These are phyloP conservation scores for Anisodus acutangulus DNA, from an alignment of 257 asterid species.

Conservation along the genomic window DNA sequence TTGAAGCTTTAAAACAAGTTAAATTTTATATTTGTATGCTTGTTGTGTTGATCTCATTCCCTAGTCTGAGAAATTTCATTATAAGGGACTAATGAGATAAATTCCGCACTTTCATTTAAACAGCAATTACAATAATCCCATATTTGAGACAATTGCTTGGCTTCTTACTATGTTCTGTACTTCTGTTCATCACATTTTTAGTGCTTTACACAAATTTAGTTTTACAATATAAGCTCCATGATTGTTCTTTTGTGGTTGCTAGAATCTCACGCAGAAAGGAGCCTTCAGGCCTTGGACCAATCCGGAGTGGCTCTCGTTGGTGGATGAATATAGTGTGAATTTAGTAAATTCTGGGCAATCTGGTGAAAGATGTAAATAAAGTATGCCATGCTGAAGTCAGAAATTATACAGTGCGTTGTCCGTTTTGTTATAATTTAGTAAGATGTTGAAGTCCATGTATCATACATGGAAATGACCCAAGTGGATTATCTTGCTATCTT, in stretches of 20 bases:
- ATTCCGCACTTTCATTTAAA: neutral
- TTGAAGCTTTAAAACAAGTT: neutral
- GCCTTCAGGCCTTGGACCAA: conserved; percentile 30
- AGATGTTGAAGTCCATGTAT: neutral
- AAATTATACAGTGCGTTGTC: neutral
- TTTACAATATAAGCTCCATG: neutral
- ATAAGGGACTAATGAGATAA: neutral
- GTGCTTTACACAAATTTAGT: neutral
- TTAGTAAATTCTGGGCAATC: neutral
- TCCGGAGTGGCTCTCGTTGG: conserved; percentile 23
- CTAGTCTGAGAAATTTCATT: neutral
- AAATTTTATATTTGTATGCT: neutral
- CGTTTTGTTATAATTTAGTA: neutral
- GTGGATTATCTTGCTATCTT: neutral
- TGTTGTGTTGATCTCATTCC: neutral
- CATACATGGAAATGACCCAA: neutral
- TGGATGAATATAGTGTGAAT: neutral
- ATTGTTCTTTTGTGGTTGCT: conserved; percentile 20
- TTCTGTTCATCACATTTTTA: neutral
- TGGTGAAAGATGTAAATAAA: neutral
- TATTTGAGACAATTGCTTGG: neutral
- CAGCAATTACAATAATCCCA: neutral
- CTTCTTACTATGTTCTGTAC: conserved; percentile 11
- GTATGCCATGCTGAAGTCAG: conserved; percentile 4
- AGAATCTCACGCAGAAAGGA: conserved; percentile 28